phyloP scores from a whole-genome alignment of 78 protist species.

The Dictyostelium brefeldianum region DNA sequence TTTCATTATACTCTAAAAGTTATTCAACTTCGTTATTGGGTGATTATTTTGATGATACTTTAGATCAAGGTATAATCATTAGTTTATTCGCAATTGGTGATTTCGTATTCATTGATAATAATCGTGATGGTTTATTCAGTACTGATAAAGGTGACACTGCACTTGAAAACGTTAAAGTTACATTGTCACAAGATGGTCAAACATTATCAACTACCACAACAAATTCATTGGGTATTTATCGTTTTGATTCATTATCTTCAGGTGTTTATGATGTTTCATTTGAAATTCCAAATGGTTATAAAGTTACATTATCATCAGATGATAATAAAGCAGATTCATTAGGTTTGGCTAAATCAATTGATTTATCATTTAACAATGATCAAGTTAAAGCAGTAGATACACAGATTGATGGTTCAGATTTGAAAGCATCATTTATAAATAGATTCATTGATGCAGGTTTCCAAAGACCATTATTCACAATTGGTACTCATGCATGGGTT shows the following conservation, averaged over 20 bases:
- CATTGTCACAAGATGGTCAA: neutral
- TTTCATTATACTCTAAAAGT: neutral
- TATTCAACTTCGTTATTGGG: neutral
- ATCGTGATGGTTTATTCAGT: constrained; percentile 23
- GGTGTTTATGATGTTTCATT: constrained; percentile 30
- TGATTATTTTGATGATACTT: constrained; percentile 1
- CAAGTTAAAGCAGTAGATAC: neutral
- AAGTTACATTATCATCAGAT: neutral
- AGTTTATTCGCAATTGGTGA: constrained; percentile 51
- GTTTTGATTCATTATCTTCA: constrained; percentile 9
- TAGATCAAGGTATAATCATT: constrained; percentile 43
- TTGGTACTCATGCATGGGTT: constrained; percentile 11
- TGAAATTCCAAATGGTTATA: neutral
- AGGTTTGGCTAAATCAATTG: neutral
- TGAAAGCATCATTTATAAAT: constrained; percentile 21
- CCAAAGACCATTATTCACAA: neutral
- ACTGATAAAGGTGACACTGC: too few relatives aligned
- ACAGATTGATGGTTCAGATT: neutral
- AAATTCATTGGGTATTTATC: constrained; percentile 14
- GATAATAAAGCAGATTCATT: constrained; percentile 2
- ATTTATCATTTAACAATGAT: neutral
- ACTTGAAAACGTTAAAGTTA: neutral
- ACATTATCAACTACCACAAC: neutral
- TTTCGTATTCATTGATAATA: constrained; percentile 20
- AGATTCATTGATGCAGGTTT: constrained; percentile 36